Evolutionary conservation across 2,329 filamentous ascomycete genomes (phyloP).

Genomic region (Dactylonectria estremocensis): DNA sequence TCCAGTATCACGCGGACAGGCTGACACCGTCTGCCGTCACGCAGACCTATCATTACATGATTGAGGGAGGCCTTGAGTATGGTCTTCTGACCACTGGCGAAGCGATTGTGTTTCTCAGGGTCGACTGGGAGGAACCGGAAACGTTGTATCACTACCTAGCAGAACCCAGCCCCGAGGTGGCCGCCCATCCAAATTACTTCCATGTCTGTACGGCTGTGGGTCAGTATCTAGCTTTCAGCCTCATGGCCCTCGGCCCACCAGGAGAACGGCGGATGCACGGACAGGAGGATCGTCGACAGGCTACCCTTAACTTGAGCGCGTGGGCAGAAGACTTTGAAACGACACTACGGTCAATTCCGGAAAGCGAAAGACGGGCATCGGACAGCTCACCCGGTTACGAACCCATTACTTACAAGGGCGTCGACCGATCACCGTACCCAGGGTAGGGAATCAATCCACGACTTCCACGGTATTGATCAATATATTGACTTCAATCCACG

Average conservation of each 20-base stretch:
- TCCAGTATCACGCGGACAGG: conserved; percentile 55
- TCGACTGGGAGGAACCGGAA: conserved; percentile 25
- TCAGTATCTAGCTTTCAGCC: conserved; percentile 27
- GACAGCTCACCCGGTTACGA: no score
- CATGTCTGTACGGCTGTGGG: conserved; percentile 13
- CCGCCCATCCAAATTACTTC: conserved; percentile 10
- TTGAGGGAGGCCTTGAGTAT: conserved; percentile 61
- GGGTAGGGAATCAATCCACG: no score
- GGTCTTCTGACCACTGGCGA: conserved; percentile 51
- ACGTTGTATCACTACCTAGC: conserved; percentile 24
- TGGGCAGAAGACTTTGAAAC: conserved; percentile 23
- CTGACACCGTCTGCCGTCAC: conserved; percentile 60
- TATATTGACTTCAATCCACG: no score
- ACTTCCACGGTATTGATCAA: no score
- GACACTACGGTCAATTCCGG: conserved; percentile 15
- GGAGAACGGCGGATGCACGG: conserved; percentile 1
- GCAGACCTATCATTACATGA: conserved; percentile 66
- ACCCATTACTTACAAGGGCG: no score
- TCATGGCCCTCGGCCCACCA: conserved; percentile 27
- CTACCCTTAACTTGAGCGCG: conserved; percentile 11
- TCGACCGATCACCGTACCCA: no score
- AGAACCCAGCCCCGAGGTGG: conserved; percentile 11
- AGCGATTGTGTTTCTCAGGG: conserved; percentile 23
- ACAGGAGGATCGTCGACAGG: conserved; percentile 24
- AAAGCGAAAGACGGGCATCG: neutral